Percentiles rank a stretch among this genome's conserved stretches.
These are phyloP conservation scores for Vigna mungo DNA, from an alignment of 306 rosid genomes.

Conservation along the genomic window DNA sequence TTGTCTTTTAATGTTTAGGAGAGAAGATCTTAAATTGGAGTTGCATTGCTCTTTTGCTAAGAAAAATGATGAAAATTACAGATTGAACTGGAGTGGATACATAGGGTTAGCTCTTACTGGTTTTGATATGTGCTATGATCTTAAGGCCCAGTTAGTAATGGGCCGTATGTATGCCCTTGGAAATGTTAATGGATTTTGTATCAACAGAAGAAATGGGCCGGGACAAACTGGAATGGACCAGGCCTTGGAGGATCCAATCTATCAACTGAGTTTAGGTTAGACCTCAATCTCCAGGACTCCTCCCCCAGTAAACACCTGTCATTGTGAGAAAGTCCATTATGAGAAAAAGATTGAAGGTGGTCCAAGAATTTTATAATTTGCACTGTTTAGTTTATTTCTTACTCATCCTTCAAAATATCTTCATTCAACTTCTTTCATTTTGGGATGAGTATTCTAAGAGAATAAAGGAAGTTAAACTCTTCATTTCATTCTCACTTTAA, in stretches of 20 bases:
- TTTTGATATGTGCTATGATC: not conserved
- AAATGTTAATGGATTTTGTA: not conserved
- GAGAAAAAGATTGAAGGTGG: too few relatives aligned
- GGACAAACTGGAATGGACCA: not conserved
- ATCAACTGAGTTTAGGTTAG: too few relatives aligned
- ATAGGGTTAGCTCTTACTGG: not conserved
- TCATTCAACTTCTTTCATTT: too few relatives aligned
- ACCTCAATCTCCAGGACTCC: too few relatives aligned
- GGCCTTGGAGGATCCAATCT: constrained; percentile 20
- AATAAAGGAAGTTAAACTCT: too few relatives aligned
- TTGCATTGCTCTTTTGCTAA: not conserved
- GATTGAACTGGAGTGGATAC: not conserved
- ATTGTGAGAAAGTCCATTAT: too few relatives aligned
- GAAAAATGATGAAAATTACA: not conserved
- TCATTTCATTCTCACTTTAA: too few relatives aligned
- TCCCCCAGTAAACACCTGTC: too few relatives aligned
- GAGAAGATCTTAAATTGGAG: not conserved
- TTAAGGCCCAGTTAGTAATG: constrained; percentile 1
- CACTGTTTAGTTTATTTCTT: too few relatives aligned
- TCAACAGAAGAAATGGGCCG: not conserved
- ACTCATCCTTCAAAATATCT: too few relatives aligned
- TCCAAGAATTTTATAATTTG: too few relatives aligned
- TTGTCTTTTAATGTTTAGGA: not conserved
- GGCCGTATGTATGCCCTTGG: not conserved
- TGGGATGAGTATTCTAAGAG: too few relatives aligned